These are phyloP conservation scores for Gilbertella persicaria DNA, from an alignment of 371 early-diverging fungal species.

Conservation along the genomic window DNA sequence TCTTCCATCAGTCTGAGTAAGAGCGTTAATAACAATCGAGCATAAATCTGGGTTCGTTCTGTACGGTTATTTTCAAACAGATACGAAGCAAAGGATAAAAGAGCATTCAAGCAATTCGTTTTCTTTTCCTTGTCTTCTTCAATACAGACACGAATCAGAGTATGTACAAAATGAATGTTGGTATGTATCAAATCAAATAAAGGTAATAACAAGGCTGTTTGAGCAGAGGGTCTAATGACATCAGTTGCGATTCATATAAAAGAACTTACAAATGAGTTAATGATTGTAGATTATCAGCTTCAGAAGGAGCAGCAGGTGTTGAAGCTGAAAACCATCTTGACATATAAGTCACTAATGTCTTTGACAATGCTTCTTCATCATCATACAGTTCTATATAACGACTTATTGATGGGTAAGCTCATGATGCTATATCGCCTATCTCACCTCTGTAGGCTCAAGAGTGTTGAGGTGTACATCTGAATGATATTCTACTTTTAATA, in stretches of 20 bases:
- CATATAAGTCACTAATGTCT: constrained; percentile 48
- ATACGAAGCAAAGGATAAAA: constrained; percentile 52
- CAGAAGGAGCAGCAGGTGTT: constrained; percentile 24
- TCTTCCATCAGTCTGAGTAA: constrained; percentile 47
- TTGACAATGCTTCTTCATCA: constrained; percentile 49
- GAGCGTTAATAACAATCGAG: constrained; percentile 44
- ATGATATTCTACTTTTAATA: constrained; percentile 29
- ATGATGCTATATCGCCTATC: not conserved
- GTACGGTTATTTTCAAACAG: constrained; percentile 53
- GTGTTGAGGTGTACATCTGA: constrained; percentile 25
- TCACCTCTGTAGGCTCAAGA: constrained; percentile 42
- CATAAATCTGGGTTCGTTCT: constrained; percentile 45
- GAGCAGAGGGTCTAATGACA: constrained; percentile 43
- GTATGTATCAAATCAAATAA: constrained; percentile 52
- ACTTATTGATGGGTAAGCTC: constrained; percentile 13
- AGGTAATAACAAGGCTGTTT: constrained; percentile 44
- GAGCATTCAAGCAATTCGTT: constrained; percentile 23
- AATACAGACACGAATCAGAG: constrained; percentile 10
- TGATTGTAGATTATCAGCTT: constrained; percentile 35
- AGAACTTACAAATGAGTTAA: constrained; percentile 41
- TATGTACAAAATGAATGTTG: constrained; percentile 30
- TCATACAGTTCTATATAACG: constrained; percentile 49
- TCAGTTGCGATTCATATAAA: not conserved
- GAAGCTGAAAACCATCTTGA: constrained; percentile 49
- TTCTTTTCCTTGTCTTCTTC: constrained; percentile 11